Evolutionary conservation across 257 asterid genomes (phyloP).

Genomic region (Perilla frutescens): DNA sequence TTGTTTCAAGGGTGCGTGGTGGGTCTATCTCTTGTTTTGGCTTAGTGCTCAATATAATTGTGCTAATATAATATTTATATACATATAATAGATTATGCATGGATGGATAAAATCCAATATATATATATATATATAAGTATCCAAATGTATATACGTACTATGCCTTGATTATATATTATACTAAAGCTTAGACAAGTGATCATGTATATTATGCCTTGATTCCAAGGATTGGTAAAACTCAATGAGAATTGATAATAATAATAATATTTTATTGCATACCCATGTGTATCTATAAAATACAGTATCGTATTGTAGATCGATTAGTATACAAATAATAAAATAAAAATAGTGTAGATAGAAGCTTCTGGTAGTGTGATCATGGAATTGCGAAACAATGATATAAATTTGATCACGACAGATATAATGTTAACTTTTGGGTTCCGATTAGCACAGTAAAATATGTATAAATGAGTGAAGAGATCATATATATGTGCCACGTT

Average conservation of each 20-base stretch:
- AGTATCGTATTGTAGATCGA: not conserved
- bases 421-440: not conserved
- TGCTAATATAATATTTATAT: not conserved
- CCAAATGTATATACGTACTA: no score
- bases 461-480: not conserved
- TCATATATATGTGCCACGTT: slow-evolving; percentile 22
- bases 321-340: not conserved
- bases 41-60: not conserved
- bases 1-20: slow-evolving; percentile 24
- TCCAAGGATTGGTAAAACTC: no score
- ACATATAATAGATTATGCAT: not conserved
- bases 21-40: slow-evolving; percentile 13
- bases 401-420: not conserved
- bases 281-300: no score
- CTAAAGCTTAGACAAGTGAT: no score
- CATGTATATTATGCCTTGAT: no score
- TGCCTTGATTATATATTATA: no score
- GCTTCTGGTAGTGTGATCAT: not conserved
- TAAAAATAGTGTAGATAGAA: not conserved
- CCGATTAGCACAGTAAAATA: no score
- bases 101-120: no score
- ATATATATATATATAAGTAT: no score
- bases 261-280: no score
- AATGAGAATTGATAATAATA: no score
- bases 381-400: not conserved